Evolutionary conservation across 1,284 basidiomycete genomes (phyloP), one percentile per base, ranked within the genome.

Genomic region (Ceratobasidium sp.): DNA sequence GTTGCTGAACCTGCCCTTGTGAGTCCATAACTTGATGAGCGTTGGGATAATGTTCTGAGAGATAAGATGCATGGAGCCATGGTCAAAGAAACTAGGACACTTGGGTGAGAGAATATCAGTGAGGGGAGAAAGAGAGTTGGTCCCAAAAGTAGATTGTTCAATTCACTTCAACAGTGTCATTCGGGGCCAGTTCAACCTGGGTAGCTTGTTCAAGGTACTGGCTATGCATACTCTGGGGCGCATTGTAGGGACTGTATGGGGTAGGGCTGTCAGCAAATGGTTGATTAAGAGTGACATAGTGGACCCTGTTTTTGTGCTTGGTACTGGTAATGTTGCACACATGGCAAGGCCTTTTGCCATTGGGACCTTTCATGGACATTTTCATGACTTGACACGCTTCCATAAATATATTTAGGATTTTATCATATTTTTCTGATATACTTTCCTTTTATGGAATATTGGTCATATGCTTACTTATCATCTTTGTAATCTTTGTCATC

Each of bases 11-110:
- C 80, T 76, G 0, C 85, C 85, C 0, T 84, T 86, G 85, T 87
- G 88, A 0, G 85, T 82, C 69, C 69, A 71, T 17, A 71, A 15
- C 1, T 38, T 3, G n/a, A 71, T 42, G 3, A 71, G 38, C 12
- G 0, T 0, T 80, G 66, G 78, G 62, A 87, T 81, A 0, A 89
- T 82, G 73, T 87, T 87, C 59, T 82, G 81, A 44, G 87, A 82
- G 0, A 88, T 82, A 71, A 26, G 23, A n/a, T 89, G 87, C 88
- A 89, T 89, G 80, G 88, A 88, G 77, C 89, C 85, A 71, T 84
- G 85, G 0, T 86, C 86, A 71, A 88, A 88, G 0, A 85, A 88
- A 0, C 38, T 0, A 0, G 87, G 86, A 68, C 87, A 87, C 0
- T 79, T 81, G 0, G 89, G 28, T 0, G 85, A 87, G 0, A 80